A percentile compares a stretch with the other conserved stretches of the same genome.
These are phyloP conservation scores for Cladophialophora chaetospira DNA, from an alignment of 2,329 filamentous ascomycete species.

Conservation along the genomic window DNA sequence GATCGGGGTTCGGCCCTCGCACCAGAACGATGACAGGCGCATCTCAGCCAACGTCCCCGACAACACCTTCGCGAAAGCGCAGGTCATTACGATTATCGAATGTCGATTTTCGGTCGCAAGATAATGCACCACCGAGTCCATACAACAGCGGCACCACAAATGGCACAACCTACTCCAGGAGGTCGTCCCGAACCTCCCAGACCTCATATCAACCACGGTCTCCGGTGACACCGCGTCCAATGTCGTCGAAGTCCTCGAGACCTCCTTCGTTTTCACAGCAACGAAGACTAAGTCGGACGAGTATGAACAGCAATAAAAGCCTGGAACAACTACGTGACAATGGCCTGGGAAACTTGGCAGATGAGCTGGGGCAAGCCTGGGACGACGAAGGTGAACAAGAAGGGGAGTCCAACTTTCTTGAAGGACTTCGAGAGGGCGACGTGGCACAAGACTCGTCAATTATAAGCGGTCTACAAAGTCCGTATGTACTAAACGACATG, in stretches of 20 bases:
- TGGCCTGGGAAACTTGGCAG: constrained; percentile 63
- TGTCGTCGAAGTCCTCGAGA: constrained; percentile 39
- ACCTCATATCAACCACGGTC: constrained; percentile 37
- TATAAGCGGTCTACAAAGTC: constrained; percentile 21
- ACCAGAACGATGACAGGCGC: constrained; percentile 24
- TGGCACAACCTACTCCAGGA: constrained; percentile 29
- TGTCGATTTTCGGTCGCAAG: constrained; percentile 18
- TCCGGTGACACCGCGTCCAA: constrained; percentile 42
- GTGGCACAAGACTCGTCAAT: constrained; percentile 18
- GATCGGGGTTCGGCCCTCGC: constrained; percentile 1
- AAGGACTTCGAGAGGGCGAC: constrained; percentile 41
- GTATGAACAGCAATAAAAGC: constrained; percentile 39
- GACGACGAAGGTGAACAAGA: constrained; percentile 55
- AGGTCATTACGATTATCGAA: constrained; percentile 29
- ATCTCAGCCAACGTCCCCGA: constrained; percentile 29
- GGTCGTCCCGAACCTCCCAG: constrained; percentile 32
- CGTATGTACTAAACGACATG: constrained; percentile 27
- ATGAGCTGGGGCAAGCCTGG: constrained; percentile 64
- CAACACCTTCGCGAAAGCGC: constrained; percentile 29
- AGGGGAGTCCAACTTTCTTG: constrained; percentile 42
- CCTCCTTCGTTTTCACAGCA: constrained; percentile 28
- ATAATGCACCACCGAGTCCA: constrained; percentile 22
- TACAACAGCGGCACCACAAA: constrained; percentile 30
- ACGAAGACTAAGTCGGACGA: constrained; percentile 30
- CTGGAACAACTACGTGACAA: constrained; percentile 40